Evolutionary conservation across 345 rosid genomes (phyloP), one percentile per base, ranked within the genome.

Genomic region (Salix arbutifolia): DNA sequence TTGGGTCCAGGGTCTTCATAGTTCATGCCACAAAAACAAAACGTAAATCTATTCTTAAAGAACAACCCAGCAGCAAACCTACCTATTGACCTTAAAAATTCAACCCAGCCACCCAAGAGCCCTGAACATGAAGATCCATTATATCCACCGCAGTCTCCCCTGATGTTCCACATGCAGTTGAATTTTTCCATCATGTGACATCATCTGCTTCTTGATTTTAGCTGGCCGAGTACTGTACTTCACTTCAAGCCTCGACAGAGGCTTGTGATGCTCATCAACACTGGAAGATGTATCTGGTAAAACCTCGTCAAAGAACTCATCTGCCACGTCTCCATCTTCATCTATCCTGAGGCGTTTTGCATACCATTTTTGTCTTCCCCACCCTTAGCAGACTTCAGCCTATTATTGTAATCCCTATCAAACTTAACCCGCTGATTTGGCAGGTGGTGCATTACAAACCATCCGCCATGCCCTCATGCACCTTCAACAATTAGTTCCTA

Each of bases 271-370:
- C 50, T 80, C 88, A 69, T 84, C 84, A 18, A 42, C 53, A 30
- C 23, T 71, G 23, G 82, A 42, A 5, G 80, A 62, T 46, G 80
- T 61, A 65, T 85, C 83, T 14, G 86, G 80, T 58, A 74, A 69
- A 46, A 83, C 84, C 80, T 92, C 95, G 25, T 93, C 94, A 25
- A 96, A 84, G 83, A 96, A 96, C 80, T 96, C 99, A 30, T 96
- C 92, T 38, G 97, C 99, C 67, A 93, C 97, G 48, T 96, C 98
- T 83, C 98, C 99, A 25, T 96, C 99, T 84, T 92, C 98, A 72
- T 96, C 98, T 46, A 93, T 83, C 82, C 78, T 91, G 28, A 96
- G 94, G 72, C 89, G 87, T 84, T 81, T 91, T 60, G 94, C 91
- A 76, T 90, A 84, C 99, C 99, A 96, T 61, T n/a, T n/a, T n/a